Percentiles rank a stretch among this genome's conserved stretches.
Evolutionary conservation across 331 rosid genomes (phyloP).

Genomic region (Quercus tomentella): DNA sequence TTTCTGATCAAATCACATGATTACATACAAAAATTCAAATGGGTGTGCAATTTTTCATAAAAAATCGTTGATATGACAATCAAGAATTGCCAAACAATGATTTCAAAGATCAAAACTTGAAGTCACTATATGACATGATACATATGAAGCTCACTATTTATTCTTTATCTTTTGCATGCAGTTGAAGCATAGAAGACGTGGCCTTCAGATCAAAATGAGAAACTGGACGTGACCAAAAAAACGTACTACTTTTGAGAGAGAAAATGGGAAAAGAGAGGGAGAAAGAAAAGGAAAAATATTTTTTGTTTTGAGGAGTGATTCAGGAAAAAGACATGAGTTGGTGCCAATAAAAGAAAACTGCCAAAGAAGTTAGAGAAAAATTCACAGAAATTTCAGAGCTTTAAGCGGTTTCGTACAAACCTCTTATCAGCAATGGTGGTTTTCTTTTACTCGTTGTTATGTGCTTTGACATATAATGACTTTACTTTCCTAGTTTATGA

Average conservation of each 20-base stretch:
- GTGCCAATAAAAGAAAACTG: background rate
- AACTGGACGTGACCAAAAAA: background rate
- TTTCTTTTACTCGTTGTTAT: background rate
- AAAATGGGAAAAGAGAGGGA: background rate
- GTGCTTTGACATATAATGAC: background rate
- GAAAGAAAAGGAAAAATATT: background rate
- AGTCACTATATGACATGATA: background rate
- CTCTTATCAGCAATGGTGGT: background rate
- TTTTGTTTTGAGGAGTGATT: background rate
- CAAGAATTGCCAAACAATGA: background rate
- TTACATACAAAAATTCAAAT: background rate
- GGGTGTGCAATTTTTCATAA: background rate
- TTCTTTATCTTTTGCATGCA: background rate
- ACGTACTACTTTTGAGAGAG: background rate
- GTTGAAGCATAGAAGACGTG: background rate
- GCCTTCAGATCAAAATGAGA: background rate
- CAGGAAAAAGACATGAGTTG: background rate
- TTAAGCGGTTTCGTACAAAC: background rate
- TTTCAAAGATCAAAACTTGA: background rate
- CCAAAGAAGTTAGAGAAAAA: background rate
- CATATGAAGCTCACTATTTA: background rate
- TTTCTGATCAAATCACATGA: background rate
- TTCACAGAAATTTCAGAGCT: background rate
- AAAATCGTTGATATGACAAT: background rate
- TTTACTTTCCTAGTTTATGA: background rate